Conservation (phyloP, 345 rosid genomes). For the Angophora floribunda region DNA sequence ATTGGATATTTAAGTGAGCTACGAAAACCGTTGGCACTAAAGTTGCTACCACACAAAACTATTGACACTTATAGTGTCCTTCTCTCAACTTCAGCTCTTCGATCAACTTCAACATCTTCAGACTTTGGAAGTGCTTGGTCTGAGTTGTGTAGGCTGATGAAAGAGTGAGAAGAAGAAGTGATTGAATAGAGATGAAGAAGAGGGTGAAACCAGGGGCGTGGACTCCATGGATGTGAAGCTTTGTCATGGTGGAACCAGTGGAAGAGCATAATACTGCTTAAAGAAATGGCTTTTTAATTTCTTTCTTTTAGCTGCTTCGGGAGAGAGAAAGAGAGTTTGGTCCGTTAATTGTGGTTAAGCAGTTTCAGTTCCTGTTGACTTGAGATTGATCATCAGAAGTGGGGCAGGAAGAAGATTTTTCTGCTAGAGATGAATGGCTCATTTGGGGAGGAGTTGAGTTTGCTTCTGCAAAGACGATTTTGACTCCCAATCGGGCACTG, state of each 20-base stretch:
- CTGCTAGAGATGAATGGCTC: background rate
- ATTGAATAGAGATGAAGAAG: background rate
- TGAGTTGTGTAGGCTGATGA: background rate
- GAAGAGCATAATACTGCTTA: background rate
- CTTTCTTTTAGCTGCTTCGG: background rate
- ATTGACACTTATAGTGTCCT: no score
- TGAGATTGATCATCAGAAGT: background rate
- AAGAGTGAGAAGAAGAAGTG: background rate
- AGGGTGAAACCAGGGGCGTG: background rate
- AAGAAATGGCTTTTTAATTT: background rate
- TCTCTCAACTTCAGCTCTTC: no score
- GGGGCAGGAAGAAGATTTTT: background rate
- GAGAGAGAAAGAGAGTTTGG: background rate
- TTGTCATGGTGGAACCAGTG: background rate
- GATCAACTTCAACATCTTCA: no score
- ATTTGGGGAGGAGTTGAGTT: background rate
- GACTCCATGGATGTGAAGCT: background rate
- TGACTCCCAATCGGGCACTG: background rate
- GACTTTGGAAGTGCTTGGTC: background rate
- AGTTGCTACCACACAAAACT: no score
- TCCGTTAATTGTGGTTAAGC: background rate
- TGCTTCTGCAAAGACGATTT: background rate
- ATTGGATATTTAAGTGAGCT: no score
- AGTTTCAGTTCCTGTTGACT: background rate
- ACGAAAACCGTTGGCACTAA: no score